Conservation (phyloP, 2,329 filamentous ascomycete species). For the Passalora sequoiae region DNA sequence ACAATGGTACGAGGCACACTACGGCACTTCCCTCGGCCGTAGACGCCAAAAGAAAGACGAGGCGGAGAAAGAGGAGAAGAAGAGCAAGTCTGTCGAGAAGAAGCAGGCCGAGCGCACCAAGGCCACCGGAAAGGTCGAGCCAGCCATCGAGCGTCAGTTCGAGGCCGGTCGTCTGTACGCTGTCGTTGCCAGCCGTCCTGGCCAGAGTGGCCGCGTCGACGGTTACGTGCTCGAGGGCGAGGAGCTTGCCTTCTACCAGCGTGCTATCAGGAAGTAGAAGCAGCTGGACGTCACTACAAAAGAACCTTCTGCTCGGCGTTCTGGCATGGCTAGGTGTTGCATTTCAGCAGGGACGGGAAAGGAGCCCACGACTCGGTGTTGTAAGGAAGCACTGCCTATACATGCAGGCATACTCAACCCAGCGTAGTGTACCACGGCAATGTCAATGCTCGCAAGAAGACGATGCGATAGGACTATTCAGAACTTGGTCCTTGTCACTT, state of each 20-base stretch:
- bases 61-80: slow-evolving; percentile 69
- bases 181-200: slow-evolving; percentile 85
- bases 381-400: slow-evolving; percentile 12
- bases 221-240: slow-evolving; percentile 99
- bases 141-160: slow-evolving; percentile 93
- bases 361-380: slow-evolving; percentile 15
- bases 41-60: slow-evolving; percentile 70
- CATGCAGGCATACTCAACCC: slow-evolving; percentile 6
- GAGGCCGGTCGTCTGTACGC: slow-evolving; percentile 97
- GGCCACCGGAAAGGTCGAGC: slow-evolving; percentile 85
- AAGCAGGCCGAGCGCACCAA: slow-evolving; percentile 89
- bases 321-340: slow-evolving; percentile 23
- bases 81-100: slow-evolving; percentile 91
- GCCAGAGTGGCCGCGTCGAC: slow-evolving; percentile 93
- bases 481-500: neutral
- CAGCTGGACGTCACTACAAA: slow-evolving; percentile 52
- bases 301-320: slow-evolving; percentile 20
- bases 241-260: slow-evolving; percentile 99
- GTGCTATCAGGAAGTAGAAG: slow-evolving; percentile 98
- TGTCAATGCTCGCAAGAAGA: no score
- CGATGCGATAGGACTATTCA: slow-evolving; percentile 4
- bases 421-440: slow-evolving; percentile 13
- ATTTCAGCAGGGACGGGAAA: slow-evolving; percentile 16
- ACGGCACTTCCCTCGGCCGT: slow-evolving; percentile 84
- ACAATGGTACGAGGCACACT: slow-evolving; percentile 99